Evolutionary conservation across 2,329 filamentous ascomycete species (phyloP), one percentile per base, ranked within the genome.

Genomic region (Pseudopyricularia cyperi): DNA sequence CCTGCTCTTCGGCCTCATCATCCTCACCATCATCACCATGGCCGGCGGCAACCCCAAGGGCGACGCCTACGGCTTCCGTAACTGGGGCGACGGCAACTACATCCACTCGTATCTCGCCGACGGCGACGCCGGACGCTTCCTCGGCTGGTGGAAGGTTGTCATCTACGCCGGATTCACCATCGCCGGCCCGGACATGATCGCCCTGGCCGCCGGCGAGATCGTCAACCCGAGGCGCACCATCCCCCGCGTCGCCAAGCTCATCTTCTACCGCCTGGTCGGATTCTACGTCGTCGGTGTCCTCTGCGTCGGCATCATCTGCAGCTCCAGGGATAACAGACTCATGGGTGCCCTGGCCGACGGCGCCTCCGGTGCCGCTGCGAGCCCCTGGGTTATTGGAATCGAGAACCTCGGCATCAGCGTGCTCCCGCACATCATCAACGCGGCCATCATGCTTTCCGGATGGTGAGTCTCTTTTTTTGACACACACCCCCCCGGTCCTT

Each of bases 181-280:
- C 26, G 34, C 48, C 5, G 48, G 48, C 7, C 54, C 54, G 11
- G 54, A 55, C 46, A 50, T 55, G 51, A 48, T 57, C 49, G 52
- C 50, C 35, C 46, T 56, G n/a, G 47, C 85, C 0, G 84, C 88
- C 33, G 85, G 83, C 51, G 85, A 89, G 66, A 85, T 85, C 0
- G 83, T 89, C 68, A 89, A 89, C 68, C 87, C 87, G 1, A 80
- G 85, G 62, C 80, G 79, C 65, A 86, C 82, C 15, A 82, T 91
- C 55, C 87, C 87, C 7, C 79, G 82, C 54, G 86, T 85, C 51
- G 89, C 89, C 72, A 85, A 82, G 64, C 74, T 89, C 49, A 89
- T 85, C 58, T 90, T 90, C 67, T 90, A 79, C 71, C 86, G 87
- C 53, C 90, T 91, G 64, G 68, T 88, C 57, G 71, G 90, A 70